Evolutionary conservation across 305 asterid species (phyloP), one percentile per base, ranked within the genome.

Genomic region (Plantago lanceolata): DNA sequence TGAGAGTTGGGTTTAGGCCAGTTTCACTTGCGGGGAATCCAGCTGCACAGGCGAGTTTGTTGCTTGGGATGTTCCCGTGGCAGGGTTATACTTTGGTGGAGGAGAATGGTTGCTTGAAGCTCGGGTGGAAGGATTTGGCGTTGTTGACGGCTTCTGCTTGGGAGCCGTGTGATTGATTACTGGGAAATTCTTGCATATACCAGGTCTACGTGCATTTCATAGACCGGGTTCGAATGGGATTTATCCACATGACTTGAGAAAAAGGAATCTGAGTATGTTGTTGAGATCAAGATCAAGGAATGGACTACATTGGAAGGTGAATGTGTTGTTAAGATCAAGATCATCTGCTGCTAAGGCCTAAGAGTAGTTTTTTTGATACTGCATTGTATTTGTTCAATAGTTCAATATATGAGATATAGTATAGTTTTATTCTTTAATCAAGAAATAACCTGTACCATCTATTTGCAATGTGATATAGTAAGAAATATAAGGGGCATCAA

Each of bases 1-100:
- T 69, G 28, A 76, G 84, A 64, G 71, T 58, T 8, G 94, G 97
- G 58, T 86, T 91, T 48, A 31, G 71, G 18, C 85, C 95, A 15
- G 89, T 88, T 26, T 83, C 95, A 0, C 66, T 91, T 0, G 85
- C 88, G 13, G 96, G 96, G 26, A 91, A 75, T 59, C 92, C 97
- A 29, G 90, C 96, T 0, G 85, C 91, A 0, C 97, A 88, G 47
- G 95, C 95, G 0, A 81, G 85, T 26, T 74, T 91, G 40, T 68
- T 91, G 79, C 82, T 91, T 0, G 97, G 96, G 68, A 91, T 91
- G 97, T 86, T 84, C 48, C 97, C 97, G 0, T 86, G 90, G 93
- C 89, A 75, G 35, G 97, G 97, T 51, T 91, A 91, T 49, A 91
- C 95, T 12, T 70, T 91, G 86, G 94, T 86, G 73, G 97, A 91